Evolutionary conservation across 2,329 filamentous ascomycete species (phyloP), one percentile per base, ranked within the genome.

Genomic region (Colletotrichum magnum): DNA sequence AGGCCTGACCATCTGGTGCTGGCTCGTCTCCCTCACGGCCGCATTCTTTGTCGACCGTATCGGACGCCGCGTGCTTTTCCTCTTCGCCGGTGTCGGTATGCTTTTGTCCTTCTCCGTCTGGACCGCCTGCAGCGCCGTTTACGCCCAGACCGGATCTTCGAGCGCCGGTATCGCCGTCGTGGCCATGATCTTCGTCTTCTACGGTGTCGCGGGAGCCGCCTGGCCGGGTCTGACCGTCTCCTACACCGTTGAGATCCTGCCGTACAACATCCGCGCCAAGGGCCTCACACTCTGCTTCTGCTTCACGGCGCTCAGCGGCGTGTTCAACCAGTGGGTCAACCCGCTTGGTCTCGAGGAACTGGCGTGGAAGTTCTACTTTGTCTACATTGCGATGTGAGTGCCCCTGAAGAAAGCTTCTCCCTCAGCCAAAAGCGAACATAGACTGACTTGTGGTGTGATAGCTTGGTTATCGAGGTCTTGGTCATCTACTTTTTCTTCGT

Each of bases 141-240:
- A 69, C 50, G 66, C 66, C 24, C 66, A 69, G 3, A 65, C 61
- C 0, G 43, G 56, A 32, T 69, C 61, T 2, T 15, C 66, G 1
- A 65, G 65, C 15, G 65, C 69, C 4, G 66, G 66, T 0, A 69
- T 69, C 16, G 69, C 69, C n/a, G 60, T 69, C 2, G 69, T 71
- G 2, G 69, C 69, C 21, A 70, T 71, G 62, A 71, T 71, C 4
- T 71, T 71, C 36, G 61, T 71, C 2, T 71, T 67, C 12, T 71
- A 71, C 58, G 69, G 69, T 2, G 69, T 70, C 15, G 66, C 66
- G 3, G 66, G 66, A n/a, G 66, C 66, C 4, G 82, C 79, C 1
- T 85, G 82, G 82, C 83, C 80, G 0, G 81, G 81, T 7, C 51
- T 84, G 51, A 77, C 83, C 2, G 81, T 84, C 0, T 81, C 81